Base-by-base conservation (phyloP, 352 stramenopile genomes). In the Phytophthora litchii region DNA sequence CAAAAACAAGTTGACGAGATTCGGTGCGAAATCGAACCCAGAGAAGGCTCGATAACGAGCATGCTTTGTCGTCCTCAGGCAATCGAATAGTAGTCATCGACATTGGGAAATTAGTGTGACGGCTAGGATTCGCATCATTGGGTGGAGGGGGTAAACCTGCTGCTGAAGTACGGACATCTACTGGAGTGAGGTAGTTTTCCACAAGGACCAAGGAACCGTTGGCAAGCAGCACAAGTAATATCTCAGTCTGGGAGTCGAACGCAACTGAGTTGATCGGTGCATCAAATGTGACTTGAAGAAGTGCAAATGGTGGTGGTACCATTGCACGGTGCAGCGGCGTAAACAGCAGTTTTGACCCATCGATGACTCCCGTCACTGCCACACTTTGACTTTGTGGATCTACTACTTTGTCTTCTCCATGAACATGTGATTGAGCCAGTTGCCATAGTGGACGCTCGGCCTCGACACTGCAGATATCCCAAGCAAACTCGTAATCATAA, bases 301-400 rank as follows among this genome's bases (percentile, higher is more conserved):
- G 54, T 14, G 79, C 76, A 40, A 88, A 83, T 34, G 78, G 84
- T 3, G 82, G 84, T n/a, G 82, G 84, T 4, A 94, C 76, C 34
- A 92, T 44, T 8, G 81, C 76, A 36, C 77, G 72, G 41, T 87
- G 75, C 29, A 91, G 60, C 8, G 82, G 84, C 4, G 84, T 94
- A n/a, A 92, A 51, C 37, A 91, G 69, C 35, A 94, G 27, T 12
- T 70, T 76, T 13, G 37, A 45, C 16, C 82, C 84, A 52, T 92
- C 82, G 12, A 94, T 77, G 0, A 91, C 75, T 5, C 64, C 82
- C 0, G 70, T 64, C 16, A 86, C 70, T 4, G 83, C 80, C 16
- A 76, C 57, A 5, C 72, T 76, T 32, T 64, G 51, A 20, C 11
- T 25, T 14, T 60, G 49, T 23, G 37, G 14, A 12, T 35, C 4